Percentiles rank a stretch among this genome's conserved stretches.
Evolutionary conservation across 2,329 filamentous ascomycete genomes (phyloP).

Genomic region (Dactylonectria estremocensis): DNA sequence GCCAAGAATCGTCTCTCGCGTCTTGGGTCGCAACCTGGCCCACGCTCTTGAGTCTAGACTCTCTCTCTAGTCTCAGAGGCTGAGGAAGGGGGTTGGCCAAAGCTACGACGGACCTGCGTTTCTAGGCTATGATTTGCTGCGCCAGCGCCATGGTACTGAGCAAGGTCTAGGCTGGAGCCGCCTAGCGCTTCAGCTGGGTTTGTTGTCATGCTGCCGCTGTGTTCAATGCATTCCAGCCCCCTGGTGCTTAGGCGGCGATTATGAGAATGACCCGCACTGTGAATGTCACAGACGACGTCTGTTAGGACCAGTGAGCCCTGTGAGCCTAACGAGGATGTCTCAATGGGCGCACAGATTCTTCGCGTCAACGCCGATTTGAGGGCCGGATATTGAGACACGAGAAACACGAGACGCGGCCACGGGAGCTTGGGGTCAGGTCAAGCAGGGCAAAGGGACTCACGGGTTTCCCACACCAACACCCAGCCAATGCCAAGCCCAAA

Average conservation of each 20-base stretch:
- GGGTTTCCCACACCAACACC: neutral
- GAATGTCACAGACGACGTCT: neutral
- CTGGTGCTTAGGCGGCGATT: neutral
- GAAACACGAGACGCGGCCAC: conserved; percentile 16
- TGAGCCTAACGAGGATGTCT: neutral
- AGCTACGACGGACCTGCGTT: neutral
- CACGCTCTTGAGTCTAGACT: conserved; percentile 10
- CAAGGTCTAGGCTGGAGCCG: conserved; percentile 4
- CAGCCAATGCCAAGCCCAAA: neutral
- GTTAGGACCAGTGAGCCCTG: neutral
- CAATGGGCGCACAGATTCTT: neutral
- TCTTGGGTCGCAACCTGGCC: neutral
- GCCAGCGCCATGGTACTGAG: conserved; percentile 20
- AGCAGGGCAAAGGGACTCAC: neutral
- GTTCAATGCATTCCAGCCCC: conserved; percentile 10
- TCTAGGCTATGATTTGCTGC: conserved; percentile 24
- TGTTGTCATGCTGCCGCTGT: conserved; percentile 7
- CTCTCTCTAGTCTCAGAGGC: neutral
- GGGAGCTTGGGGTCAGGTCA: neutral
- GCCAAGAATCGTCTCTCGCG: neutral
- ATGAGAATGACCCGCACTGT: neutral
- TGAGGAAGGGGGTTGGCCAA: neutral
- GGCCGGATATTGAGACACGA: conserved; percentile 9
- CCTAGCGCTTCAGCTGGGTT: conserved; percentile 27
- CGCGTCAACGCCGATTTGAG: neutral